Evolutionary conservation across 495 filamentous ascomycete genomes (phyloP), one percentile per base, ranked within the genome.

Genomic region (Pyronema domesticum): DNA sequence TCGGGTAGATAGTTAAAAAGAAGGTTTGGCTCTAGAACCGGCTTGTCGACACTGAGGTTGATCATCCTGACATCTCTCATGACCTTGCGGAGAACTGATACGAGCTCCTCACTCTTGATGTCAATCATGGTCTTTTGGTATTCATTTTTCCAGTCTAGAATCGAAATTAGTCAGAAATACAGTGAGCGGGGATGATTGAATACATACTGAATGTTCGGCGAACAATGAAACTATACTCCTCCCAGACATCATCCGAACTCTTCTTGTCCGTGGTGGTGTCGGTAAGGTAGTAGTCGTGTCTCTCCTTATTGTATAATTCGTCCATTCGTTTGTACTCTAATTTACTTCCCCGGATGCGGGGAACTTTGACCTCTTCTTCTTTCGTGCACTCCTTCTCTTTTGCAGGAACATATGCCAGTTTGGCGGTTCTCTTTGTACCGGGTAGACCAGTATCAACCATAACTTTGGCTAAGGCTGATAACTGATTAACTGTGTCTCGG

Each of bases 21-120:
- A 74, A 86, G 79, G 65, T 94, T 89, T 8, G 89, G 87, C 62
- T 94, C 85, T 57, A 65, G 62, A 36, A 62, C 57, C 35, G 62
- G 62, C 19, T 65, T 65, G 42, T 65, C 62, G 43, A 59, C 58
- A n/a, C 57, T 46, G 8, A 65, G 30, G 5, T 55, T 56, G 14
- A 65, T 46, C 17, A 55, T 53, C 23, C 60, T 56, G n/a, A 65
- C 49, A 14, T 58, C 51, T 33, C 61, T 65, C 50, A 65, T 14
- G 4, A 65, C 49, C 37, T 65, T 59, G 13, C 56, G 61, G 18
- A 65, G 39, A 13, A 65, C 47, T 10, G 49, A 48, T 10, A 54
- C 51, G 17, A 65, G 42, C 34, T 65, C 63, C 18, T 47, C 35
- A 37, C 63, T 65, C 54, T 65, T 65, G 39, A 65, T 60, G 46